A percentile compares a stretch with the other conserved stretches of the same genome.
Conservation (phyloP, 176 grass and related monocot genomes). For the Urochloa ruziziensis region DNA sequence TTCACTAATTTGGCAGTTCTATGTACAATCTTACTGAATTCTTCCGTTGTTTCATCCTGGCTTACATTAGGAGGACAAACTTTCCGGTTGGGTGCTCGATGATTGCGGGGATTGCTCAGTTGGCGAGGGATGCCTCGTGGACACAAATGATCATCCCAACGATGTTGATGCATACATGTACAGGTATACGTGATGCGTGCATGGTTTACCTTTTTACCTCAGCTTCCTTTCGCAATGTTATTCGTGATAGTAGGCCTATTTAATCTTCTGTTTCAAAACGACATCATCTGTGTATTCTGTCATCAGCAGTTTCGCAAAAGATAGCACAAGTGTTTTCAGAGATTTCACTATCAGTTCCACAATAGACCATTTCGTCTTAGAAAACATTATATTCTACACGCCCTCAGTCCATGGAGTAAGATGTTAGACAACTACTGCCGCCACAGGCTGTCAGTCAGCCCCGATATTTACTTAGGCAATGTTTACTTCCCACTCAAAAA, state of each 20-base stretch:
- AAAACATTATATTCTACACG: neutral
- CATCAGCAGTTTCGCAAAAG: too few species aligned
- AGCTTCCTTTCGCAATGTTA: neutral
- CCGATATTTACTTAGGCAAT: neutral
- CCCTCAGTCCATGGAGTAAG: neutral
- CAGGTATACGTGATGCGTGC: conserved; percentile 37
- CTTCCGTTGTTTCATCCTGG: neutral
- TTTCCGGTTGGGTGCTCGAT: conserved; percentile 61
- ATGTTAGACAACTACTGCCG: neutral
- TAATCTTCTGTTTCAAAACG: neutral
- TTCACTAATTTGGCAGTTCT: neutral
- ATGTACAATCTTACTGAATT: neutral
- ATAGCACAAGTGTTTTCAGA: neutral
- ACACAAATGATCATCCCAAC: conserved; percentile 60
- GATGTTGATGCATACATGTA: conserved; percentile 87
- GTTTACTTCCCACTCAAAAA: too few species aligned
- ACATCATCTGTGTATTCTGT: too few species aligned
- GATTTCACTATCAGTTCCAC: neutral
- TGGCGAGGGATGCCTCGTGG: conserved; percentile 61
- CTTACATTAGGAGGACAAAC: conserved; percentile 48
- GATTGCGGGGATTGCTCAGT: conserved; percentile 74
- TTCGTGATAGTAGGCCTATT: neutral
- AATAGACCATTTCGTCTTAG: neutral
- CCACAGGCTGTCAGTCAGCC: neutral
- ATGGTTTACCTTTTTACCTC: neutral